These are phyloP conservation scores for Trichoderma gamsii DNA, from an alignment of 495 filamentous ascomycete species.

Conservation along the genomic window DNA sequence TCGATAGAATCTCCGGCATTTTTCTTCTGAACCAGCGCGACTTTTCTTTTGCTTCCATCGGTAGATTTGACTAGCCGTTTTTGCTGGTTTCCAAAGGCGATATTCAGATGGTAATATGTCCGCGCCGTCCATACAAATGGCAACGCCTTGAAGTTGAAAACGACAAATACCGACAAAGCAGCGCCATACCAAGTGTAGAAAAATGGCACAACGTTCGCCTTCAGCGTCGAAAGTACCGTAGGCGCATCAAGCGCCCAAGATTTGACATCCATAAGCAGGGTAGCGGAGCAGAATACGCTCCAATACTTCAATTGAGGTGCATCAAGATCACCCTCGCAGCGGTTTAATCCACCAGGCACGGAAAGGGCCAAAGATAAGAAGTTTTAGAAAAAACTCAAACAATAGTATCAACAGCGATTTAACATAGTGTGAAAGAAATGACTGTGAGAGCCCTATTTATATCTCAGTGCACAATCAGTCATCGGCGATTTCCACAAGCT, in stretches of 20 bases:
- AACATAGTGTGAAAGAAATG: too few relatives aligned
- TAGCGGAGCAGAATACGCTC: background rate
- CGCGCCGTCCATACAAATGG: background rate
- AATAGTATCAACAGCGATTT: too few relatives aligned
- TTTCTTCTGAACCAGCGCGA: background rate
- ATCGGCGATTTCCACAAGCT: too few relatives aligned
- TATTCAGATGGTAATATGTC: background rate
- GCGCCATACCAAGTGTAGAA: conserved; percentile 4
- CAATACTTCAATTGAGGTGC: background rate
- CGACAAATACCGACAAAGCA: background rate
- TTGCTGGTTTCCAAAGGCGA: background rate
- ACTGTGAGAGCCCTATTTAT: too few relatives aligned
- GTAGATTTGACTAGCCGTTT: background rate
- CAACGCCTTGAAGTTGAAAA: background rate
- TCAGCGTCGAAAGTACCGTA: background rate
- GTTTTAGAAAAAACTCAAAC: too few relatives aligned
- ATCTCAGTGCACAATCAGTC: too few relatives aligned
- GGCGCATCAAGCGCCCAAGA: background rate
- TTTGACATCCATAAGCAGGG: background rate
- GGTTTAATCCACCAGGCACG: too few relatives aligned
- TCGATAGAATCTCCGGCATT: background rate
- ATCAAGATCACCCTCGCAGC: background rate
- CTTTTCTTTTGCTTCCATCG: background rate
- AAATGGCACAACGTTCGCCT: background rate
- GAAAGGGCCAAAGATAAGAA: too few relatives aligned